These are phyloP conservation scores for Geranium incanum DNA, from an alignment of 441 rosid genomes.

Conservation along the genomic window DNA sequence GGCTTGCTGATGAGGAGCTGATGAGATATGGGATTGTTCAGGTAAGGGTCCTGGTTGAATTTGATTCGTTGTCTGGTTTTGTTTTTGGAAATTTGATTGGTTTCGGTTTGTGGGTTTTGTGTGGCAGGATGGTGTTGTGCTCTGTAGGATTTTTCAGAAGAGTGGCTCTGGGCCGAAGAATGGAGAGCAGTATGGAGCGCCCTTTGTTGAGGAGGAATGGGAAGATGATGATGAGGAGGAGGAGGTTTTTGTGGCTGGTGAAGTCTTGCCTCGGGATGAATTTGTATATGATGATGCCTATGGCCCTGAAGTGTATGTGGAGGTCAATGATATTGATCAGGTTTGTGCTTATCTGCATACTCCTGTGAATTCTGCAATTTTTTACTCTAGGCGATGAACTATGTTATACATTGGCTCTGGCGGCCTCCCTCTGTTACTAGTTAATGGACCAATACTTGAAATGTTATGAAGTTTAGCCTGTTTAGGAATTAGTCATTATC, in stretches of 20 bases:
- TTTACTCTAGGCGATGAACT: conserved; percentile 1
- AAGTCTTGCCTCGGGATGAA: conserved; percentile 36
- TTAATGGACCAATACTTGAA: neutral
- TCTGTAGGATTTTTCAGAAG: conserved; percentile 83
- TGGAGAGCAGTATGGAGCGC: conserved; percentile 97
- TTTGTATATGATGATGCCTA: conserved; percentile 27
- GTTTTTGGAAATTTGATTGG: neutral
- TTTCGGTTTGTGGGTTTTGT: conserved; percentile 11
- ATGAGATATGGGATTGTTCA: conserved; percentile 49
- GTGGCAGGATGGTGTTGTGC: conserved; percentile 69
- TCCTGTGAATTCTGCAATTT: neutral
- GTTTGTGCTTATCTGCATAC: conserved; percentile 28
- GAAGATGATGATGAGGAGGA: conserved; percentile 43
- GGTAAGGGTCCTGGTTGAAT: conserved; percentile 36
- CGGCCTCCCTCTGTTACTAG: neutral
- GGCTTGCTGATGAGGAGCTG: conserved; percentile 65
- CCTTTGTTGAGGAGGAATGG: conserved; percentile 95
- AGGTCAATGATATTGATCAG: conserved; percentile 56
- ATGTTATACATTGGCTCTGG: neutral
- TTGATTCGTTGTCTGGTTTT: conserved; percentile 6
- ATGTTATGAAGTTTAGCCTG: neutral
- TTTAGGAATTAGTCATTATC: neutral
- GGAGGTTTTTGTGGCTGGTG: conserved; percentile 44
- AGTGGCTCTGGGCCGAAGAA: conserved; percentile 97
- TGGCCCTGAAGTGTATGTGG: conserved; percentile 42